Percentiles rank a stretch among this genome's conserved stretches.
phyloP scores from a whole-genome alignment of 345 rosid species.

The Aquilaria malaccensis region DNA sequence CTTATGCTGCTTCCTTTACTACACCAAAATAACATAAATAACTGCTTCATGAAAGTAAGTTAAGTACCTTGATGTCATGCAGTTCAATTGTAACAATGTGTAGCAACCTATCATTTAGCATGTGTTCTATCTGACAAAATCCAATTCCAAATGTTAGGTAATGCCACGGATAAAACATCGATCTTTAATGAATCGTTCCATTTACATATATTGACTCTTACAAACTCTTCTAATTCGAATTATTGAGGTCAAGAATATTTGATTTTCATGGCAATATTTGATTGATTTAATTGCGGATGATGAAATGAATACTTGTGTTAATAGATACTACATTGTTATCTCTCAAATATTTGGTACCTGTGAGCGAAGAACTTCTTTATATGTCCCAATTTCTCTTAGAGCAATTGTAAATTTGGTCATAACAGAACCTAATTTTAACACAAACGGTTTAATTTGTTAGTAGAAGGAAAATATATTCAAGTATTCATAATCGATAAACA shows the following conservation, averaged over 20 bases:
- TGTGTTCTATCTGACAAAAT: slow-evolving; percentile 49
- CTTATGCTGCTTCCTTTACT: too few relatives aligned
- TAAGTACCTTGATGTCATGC: slow-evolving; percentile 57
- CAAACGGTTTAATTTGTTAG: too few relatives aligned
- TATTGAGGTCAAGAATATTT: too few relatives aligned
- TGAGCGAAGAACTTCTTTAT: slow-evolving; percentile 77
- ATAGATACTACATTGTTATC: too few relatives aligned
- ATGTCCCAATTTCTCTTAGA: slow-evolving; percentile 64
- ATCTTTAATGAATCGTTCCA: too few relatives aligned
- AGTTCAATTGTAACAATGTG: slow-evolving; percentile 49
- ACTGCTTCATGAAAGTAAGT: background rate
- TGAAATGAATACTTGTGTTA: too few relatives aligned
- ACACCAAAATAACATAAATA: background rate
- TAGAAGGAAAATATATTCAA: too few relatives aligned
- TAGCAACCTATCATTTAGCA: slow-evolving; percentile 50
- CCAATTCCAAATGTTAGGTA: slow-evolving; percentile 10
- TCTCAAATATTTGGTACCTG: slow-evolving; percentile 33
- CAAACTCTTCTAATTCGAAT: too few relatives aligned
- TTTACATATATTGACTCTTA: too few relatives aligned
- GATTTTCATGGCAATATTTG: too few relatives aligned
- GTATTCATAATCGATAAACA: too few relatives aligned
- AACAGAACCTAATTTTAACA: slow-evolving; percentile 40
- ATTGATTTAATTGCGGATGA: too few relatives aligned
- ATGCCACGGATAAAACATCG: background rate
- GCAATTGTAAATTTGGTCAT: slow-evolving; percentile 69